phyloP scores from a whole-genome alignment of 164 flowering plant species.

The Annona cherimola region DNA sequence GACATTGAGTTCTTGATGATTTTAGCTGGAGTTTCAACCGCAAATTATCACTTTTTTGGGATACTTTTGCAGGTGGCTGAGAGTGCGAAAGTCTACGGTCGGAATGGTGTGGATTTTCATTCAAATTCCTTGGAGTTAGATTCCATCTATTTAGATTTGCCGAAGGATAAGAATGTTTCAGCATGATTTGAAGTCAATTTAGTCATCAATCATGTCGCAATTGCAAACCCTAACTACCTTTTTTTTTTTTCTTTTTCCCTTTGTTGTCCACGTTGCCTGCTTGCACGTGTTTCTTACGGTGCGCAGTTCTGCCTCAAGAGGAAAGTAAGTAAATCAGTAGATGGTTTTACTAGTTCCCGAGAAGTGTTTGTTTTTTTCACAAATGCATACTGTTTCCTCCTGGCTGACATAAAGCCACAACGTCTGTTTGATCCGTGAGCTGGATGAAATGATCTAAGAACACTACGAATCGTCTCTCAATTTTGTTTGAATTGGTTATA shows the following conservation, averaged over 20 bases:
- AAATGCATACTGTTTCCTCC: not conserved
- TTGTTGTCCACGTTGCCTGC: no score
- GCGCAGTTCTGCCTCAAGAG: conserved; percentile 84
- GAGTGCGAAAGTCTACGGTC: conserved; percentile 63
- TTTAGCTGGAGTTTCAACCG: not conserved
- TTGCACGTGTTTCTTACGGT: conserved; percentile 31
- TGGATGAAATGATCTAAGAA: not conserved
- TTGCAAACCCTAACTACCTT: conserved; percentile 4
- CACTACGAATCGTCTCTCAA: not conserved
- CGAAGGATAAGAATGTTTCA: not conserved
- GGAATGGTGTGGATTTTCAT: conserved; percentile 48
- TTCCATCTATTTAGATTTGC: not conserved
- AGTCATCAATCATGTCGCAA: not conserved
- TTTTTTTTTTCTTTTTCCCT: conserved; percentile 5
- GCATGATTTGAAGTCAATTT: not conserved
- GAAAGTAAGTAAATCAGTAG: conserved; percentile 55
- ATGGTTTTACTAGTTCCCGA: not conserved
- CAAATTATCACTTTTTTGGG: not conserved
- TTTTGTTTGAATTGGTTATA: not conserved
- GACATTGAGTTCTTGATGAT: not conserved
- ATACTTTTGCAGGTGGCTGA: conserved; percentile 49
- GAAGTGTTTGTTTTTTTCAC: not conserved
- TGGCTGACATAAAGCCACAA: not conserved
- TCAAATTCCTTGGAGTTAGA: not conserved
- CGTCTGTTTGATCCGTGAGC: not conserved